Base-by-base conservation (phyloP, 164 flowering plant genomes). In the Umbilicus rupestris region DNA sequence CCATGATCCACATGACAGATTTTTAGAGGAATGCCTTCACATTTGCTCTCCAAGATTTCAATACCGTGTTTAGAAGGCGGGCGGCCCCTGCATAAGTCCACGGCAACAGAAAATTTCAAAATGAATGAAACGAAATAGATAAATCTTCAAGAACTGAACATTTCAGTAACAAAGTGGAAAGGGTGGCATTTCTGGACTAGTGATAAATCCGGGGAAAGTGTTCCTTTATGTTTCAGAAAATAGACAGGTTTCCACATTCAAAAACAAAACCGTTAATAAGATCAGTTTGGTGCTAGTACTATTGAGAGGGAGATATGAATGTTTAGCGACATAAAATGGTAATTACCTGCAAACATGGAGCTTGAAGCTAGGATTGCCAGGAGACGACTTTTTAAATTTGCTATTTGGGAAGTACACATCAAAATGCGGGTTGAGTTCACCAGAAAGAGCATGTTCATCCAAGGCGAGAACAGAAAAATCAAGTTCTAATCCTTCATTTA, bases 341-440 rank as follows among this genome's bases (percentile, higher is more conserved):
- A 28, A 16, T 66, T 80, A 92, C 96, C 98, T 76, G 19, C 80
- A 62, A 26, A 83, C 42, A 73, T 74, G 84, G 57, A 90, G 72
- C 57, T 80, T 58, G 73, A 84, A 90, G 71, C 65, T 71, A 20
- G 96, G 96, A 71, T 78, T 73, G 22, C 92, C 97, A 14, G 97
- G 95, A 72, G 82, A 75, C 39, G 96, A 83, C 71, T 89, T 90
- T 70, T 69, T 85, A 58, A 94, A 94, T 68, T 82, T 84, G 83
- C 87, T 82, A 70, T 94, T 89, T 28, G 98, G 97, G 49, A 82
- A 81, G 74, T 82, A 90, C 62, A 94, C 87, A 70, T 87, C 90
- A 79, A 83, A 93, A 60, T 70, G 64, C 12, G 75, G 89, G 64
- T 69, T 74, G 28, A 73, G 52, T 68, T 78, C 85, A 39, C 62